Evolutionary conservation across 192 early-diverging fungal genomes (phyloP), one percentile per base, ranked within the genome.

Genomic region (Backusella macrospora): DNA sequence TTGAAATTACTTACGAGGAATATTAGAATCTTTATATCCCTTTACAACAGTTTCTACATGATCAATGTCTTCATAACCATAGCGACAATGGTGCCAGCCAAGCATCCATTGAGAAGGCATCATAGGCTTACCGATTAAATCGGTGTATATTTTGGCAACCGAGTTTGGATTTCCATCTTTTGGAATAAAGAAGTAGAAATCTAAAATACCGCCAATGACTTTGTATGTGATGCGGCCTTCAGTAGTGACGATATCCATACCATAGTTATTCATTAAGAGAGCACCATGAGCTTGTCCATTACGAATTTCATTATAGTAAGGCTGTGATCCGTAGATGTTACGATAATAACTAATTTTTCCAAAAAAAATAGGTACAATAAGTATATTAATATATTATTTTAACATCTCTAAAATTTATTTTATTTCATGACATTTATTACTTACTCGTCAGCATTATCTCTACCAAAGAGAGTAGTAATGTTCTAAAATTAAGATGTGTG

Each of bases 301-400:
- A 21, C 88, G 84, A 40, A 90, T 82, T 80, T 92, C 91, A 46
- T 89, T 79, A 70, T 91, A 87, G 69, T 87, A 82, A 1, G 90
- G 82, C 48, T 92, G 91, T 18, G 83, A 79, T 15, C 91, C 91
- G 66, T 92, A 92, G 37, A 85, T 72, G 62, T 91, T 92, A 16
- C 70, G 70, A 9, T 64, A 73, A 14, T 18, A 39, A 8, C 45
- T 46, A 46, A 34, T 34, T 34, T 34, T 34, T 34, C 29, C 29
- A 2, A 2, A 34, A 2, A 34, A 34, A 34, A 2, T 34, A 34
- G 29, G 29, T 34, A 34, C 29, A 34, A 34, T 34, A 34, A 34
- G 2, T 34, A 34, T 0, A 34, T 34, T 34, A 34, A 34, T 34
- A 34, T 34, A 34, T 34, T 2, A 2, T 34, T 34, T 34, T 34